Base-by-base conservation (phyloP, 108 stramenopile genomes). In the Cyclotella cryptica region DNA sequence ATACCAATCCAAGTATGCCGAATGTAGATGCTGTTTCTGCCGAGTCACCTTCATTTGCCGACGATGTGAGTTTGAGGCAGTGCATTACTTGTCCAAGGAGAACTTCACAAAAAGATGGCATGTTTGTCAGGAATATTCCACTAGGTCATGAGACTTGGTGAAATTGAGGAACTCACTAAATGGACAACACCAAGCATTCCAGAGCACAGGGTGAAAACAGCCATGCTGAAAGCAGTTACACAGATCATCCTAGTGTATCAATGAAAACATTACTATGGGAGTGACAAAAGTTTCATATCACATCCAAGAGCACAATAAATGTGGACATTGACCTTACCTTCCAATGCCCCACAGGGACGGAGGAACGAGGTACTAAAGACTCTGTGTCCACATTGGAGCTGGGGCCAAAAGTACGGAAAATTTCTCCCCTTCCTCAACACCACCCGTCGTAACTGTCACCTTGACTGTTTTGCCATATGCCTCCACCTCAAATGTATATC, bases 371-470 rank as follows among this genome's bases (percentile, higher is more conserved):
- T 6, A 35, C 35, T 6, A 35, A 35, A 5, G 35, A 26, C 5
- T 54, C 70, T 17, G 59, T 4, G 46, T 52, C 71, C 6, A 52
- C 45, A 45, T 62, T 71, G 17, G 57, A 41, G 63, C 39, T 29
- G 13, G 81, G 51, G 3, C 27, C 27, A 66, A 80, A 81, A 5
- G 80, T 13, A 83, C 77, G 21, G 60, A 52, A 42, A 86, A 74
- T 17, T 39, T 68, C 46, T 86, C 81, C 5, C 85, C 85, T 59
- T 60, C 64, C 26, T 71, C 71, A 26, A 81, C 71, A 27, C 85
- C 85, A 7, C 85, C 85, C 26, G 61, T 52, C 1, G 85, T 77
- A 17, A 76, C 75, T 44, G 27, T 66, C 17, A 76, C 75, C 7
- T 19, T 66, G 66, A 76, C 45, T 22, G 40, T 22, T n/a, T 67